Evolutionary conservation across 768 basidiomycete species (phyloP).

Genomic region (Tylopilus cervinicoccineus): DNA sequence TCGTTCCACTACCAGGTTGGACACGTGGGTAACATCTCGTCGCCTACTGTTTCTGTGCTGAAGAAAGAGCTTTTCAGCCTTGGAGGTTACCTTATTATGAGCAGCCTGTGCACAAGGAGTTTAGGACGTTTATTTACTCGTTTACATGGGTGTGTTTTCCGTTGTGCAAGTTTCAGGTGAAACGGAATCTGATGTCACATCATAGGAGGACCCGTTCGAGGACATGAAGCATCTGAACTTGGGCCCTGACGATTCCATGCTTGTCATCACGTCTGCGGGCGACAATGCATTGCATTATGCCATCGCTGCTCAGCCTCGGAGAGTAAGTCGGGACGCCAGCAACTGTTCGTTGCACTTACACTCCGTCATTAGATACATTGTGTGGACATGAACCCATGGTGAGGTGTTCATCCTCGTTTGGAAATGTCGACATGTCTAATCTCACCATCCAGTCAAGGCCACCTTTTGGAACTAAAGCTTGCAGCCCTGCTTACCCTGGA

Average conservation of each 20-base stretch:
- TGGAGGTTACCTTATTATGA: conserved; percentile 74
- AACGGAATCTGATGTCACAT: conserved; percentile 1
- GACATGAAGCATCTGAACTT: conserved; percentile 65
- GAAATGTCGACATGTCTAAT: not conserved
- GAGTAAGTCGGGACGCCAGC: conserved; percentile 31
- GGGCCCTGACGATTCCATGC: conserved; percentile 57
- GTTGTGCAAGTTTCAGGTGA: not conserved
- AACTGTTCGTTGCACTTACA: not conserved
- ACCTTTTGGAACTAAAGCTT: conserved; percentile 75
- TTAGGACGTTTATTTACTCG: conserved; percentile 59
- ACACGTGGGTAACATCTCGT: conserved; percentile 32
- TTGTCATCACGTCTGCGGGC: conserved; percentile 74
- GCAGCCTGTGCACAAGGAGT: conserved; percentile 63
- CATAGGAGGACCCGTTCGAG: conserved; percentile 67
- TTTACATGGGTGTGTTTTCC: conserved; percentile 49
- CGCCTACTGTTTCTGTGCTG: not conserved
- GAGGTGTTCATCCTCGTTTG: not conserved
- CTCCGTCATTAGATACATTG: conserved; percentile 48
- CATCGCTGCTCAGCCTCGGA: conserved; percentile 54
- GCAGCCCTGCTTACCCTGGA: conserved; percentile 55
- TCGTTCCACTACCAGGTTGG: conserved; percentile 61
- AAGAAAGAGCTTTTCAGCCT: conserved; percentile 28
- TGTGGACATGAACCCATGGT: conserved; percentile 72
- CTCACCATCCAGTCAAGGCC: conserved; percentile 50
- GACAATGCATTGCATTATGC: conserved; percentile 82